Conservation (phyloP, 129 eudicot genomes). For the Ambrosia artemisiifolia region DNA sequence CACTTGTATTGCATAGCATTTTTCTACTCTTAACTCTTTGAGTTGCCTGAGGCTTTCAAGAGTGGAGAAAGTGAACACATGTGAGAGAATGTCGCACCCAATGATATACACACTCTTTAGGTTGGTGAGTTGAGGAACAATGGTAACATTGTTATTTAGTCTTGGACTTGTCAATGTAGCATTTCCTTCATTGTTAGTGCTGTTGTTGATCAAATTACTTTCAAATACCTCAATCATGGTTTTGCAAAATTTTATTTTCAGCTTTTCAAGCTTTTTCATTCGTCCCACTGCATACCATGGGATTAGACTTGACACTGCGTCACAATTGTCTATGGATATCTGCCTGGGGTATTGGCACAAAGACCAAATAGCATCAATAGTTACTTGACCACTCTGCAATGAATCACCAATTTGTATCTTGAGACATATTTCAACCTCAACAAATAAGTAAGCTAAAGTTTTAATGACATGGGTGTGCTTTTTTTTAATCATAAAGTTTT, state of each 20-base stretch:
- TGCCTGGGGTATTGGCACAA: background rate
- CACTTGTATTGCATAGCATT: background rate
- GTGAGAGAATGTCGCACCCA: background rate
- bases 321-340: background rate
- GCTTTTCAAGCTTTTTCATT: background rate
- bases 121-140: conserved; percentile 7
- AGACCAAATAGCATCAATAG: background rate
- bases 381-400: background rate
- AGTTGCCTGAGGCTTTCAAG: background rate
- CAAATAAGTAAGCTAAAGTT: background rate
- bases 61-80: background rate
- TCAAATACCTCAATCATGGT: background rate
- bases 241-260: background rate
- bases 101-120: background rate
- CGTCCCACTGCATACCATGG: background rate
- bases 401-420: background rate
- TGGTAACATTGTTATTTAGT: background rate
- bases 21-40: background rate
- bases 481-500: background rate
- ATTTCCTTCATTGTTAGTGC: background rate
- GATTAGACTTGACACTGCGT: background rate
- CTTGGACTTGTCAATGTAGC: background rate
- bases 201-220: background rate
- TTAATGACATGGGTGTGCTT: background rate
- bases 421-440: background rate